Conservation (phyloP, 2,329 filamentous ascomycete genomes). For the Paecilomyces dactylethromorphus region DNA sequence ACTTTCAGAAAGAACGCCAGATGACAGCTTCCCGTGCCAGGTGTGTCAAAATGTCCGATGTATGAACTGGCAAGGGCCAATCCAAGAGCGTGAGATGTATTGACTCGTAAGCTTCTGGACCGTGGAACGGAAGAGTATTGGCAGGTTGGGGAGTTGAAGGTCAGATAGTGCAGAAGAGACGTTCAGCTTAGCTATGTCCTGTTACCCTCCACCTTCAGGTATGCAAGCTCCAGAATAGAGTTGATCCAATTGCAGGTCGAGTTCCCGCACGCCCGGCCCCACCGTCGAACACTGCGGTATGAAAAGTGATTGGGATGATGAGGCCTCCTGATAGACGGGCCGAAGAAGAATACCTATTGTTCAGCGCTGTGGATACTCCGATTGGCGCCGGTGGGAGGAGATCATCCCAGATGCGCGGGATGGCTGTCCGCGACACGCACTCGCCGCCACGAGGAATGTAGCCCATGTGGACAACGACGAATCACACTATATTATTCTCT, state of each 20-base stretch:
- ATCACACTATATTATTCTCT: neutral
- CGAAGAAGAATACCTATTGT: neutral
- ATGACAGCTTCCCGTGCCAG: neutral
- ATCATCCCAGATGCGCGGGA: neutral
- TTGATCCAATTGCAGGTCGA: neutral
- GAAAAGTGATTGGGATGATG: neutral
- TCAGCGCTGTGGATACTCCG: neutral
- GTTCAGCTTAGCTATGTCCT: neutral
- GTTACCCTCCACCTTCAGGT: neutral
- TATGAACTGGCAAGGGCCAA: neutral
- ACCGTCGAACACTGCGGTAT: neutral
- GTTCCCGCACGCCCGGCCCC: neutral
- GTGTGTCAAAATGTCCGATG: neutral
- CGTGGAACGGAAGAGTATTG: neutral
- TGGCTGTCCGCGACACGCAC: neutral
- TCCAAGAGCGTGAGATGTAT: neutral
- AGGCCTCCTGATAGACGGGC: neutral
- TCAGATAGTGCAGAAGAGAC: neutral
- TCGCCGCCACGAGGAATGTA: neutral
- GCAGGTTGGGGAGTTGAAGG: neutral
- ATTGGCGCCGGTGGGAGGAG: neutral
- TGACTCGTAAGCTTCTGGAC: neutral
- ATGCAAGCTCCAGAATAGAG: neutral
- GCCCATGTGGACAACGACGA: neutral
- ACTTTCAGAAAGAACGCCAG: constrained; percentile 1